Evolutionary conservation across 192 early-diverging fungal genomes (phyloP), one percentile per base, ranked within the genome.

Genomic region (Phlyctochytrium planicorne): DNA sequence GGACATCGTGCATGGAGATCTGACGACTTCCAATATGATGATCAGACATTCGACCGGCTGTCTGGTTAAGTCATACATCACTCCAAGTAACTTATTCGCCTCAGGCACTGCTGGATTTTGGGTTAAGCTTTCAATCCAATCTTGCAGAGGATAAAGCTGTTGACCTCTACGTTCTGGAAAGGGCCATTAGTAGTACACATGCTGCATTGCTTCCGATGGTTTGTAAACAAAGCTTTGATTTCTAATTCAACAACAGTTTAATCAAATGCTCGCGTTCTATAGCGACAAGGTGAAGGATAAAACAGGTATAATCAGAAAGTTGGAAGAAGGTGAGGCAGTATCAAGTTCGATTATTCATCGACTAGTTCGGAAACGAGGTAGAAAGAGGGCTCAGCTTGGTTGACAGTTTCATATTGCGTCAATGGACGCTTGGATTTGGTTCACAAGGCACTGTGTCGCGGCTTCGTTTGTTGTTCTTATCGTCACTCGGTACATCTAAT

Each of bases 141-240:
- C 78, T 95, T 71, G 75, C 82, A 20, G 97, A 99, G 72, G 97
- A 99, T 78, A 97, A 97, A 75, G 97, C 93, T 2, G 97, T 99
- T 0, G 97, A 99, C 81, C 83, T 99, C 52, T 99, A 99, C 80
- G 97, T 99, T n/a, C 85, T 99, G 24, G 95, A 99, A 74, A 78
- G 93, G 24, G 91, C 95, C 1, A 89, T 99, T 66, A 69, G 82
- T 3, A 96, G 94, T 75, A 98, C 96, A 3, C 97, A 99, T 79
- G 93, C 94, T n/a, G n/a, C n/a, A n/a, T n/a, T n/a, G n/a, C 10
- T n/a, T n/a, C n/a, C n/a, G n/a, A n/a, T n/a, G n/a, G n/a, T n/a
- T n/a, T n/a, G n/a, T n/a, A n/a, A n/a, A n/a, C n/a, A n/a, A n/a
- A n/a, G n/a, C n/a, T n/a, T n/a, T n/a, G n/a, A n/a, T n/a, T n/a